phyloP scores from a whole-genome alignment of 495 filamentous ascomycete species.

The Penicillium pulvis region DNA sequence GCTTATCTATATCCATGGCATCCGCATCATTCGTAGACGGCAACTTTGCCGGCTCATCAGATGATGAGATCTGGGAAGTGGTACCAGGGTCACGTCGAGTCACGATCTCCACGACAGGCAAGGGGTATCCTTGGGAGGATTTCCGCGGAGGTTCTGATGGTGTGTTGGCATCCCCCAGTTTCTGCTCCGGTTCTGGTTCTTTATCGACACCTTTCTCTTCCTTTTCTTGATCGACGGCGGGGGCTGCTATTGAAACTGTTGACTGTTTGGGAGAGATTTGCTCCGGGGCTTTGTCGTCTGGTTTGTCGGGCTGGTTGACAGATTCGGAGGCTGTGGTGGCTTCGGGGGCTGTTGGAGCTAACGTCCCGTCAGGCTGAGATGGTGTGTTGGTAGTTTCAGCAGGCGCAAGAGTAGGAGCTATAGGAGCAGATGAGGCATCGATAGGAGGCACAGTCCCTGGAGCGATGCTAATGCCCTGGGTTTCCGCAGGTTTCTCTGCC shows the following conservation, averaged over 20 bases:
- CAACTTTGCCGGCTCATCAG: background rate
- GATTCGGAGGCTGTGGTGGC: background rate
- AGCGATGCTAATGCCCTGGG: background rate
- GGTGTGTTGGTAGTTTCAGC: background rate
- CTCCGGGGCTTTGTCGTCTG: background rate
- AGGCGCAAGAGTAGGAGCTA: background rate
- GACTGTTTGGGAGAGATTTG: background rate
- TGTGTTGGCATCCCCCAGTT: background rate
- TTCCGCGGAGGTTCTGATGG: background rate
- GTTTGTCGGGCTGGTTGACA: background rate
- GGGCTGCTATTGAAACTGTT: background rate
- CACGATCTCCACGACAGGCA: constrained; percentile 19
- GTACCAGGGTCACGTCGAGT: background rate
- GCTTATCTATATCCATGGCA: constrained; percentile 18
- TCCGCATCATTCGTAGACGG: background rate
- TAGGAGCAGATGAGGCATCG: background rate
- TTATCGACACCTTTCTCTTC: background rate
- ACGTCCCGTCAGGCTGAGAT: constrained; percentile 4
- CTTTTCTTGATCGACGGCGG: background rate
- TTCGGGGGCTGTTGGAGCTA: background rate
- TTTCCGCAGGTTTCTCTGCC: background rate
- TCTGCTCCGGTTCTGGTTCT: background rate
- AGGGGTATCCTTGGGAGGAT: background rate
- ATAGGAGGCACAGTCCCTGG: background rate
- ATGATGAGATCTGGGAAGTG: background rate